Evolutionary conservation across 2,329 filamentous ascomycete genomes (phyloP), one percentile per base, ranked within the genome.

Genomic region (Phyllosticta citribraziliensis): DNA sequence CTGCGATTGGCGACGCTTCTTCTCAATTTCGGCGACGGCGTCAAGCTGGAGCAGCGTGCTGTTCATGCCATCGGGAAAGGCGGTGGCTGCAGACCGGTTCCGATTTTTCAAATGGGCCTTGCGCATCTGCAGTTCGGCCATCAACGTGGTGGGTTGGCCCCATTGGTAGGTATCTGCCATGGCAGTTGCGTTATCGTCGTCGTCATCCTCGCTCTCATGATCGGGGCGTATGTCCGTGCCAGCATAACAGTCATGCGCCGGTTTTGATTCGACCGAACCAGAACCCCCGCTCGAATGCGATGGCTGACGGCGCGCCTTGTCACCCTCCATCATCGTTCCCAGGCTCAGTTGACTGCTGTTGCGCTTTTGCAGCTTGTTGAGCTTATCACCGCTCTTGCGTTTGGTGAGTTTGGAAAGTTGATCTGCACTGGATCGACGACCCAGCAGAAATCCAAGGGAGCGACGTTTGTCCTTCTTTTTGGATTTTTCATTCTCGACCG

Each of bases 21-120:
- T 87, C 71, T 96, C 89, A 24, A 91, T 82, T 73, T 97, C 89
- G 22, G 90, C 89, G 27, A 97, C 90, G 0, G 91, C 88, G 69
- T 99, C 93, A 66, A 97, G 82, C 70, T 99, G 86, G 1, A 99
- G 80, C 3, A 99, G 80, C 0, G 94, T 99, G 14, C 89, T 89
- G 65, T 94, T 90, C 81, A 96, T 87, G n/a, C 91, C 92, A 60
- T 88, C 86, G 20, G 88, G 87, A 66, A 79, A 82, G 0, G 80
- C 76, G 14, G 81, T 84, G 33, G 83, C 80, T 22, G 86, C 81
- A 14, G 88, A 88, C 22, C 86, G 83, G 30, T 87, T 94, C 40
- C 94, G 86, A 64, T 86, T 80, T 73, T 90, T 92, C 68, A 95
- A 87, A 67, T 96, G 89, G 63, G 89, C 86, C 72, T 99, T 97